Evolutionary conservation across 371 early-diverging fungal genomes (phyloP).

Genomic region (Actinomucor elegans): DNA sequence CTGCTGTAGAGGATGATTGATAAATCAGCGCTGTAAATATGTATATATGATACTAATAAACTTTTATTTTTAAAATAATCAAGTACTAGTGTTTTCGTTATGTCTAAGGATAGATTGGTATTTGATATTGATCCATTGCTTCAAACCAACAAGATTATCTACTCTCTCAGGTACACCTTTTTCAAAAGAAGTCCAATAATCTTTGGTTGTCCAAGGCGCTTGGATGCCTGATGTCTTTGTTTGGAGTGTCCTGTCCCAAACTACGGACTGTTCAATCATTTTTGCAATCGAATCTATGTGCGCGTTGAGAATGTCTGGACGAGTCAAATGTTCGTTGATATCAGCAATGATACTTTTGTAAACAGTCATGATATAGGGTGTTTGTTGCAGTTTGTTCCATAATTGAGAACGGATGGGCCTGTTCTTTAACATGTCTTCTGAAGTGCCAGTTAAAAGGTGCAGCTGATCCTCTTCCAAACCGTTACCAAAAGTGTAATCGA

Average conservation of each 20-base stretch:
- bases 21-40: too few species aligned
- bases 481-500: not conserved
- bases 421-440: not conserved
- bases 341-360: not conserved
- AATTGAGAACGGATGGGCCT: not conserved
- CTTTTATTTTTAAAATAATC: too few species aligned
- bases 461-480: not conserved
- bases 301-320: not conserved
- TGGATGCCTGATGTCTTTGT: not conserved
- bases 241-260: not conserved
- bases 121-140: not conserved
- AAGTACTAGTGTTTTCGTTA: too few species aligned
- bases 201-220: not conserved
- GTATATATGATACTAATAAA: too few species aligned
- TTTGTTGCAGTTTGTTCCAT: not conserved
- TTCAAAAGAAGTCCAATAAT: not conserved
- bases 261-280: not conserved
- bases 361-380: not conserved
- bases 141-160: not conserved
- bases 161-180: not conserved
- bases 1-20: conserved; percentile 28
- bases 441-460: not conserved
- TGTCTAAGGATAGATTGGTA: not conserved
- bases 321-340: not conserved
- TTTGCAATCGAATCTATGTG: not conserved